Conservation (phyloP, 495 filamentous ascomycete genomes). For the Penicillium alfredii region DNA sequence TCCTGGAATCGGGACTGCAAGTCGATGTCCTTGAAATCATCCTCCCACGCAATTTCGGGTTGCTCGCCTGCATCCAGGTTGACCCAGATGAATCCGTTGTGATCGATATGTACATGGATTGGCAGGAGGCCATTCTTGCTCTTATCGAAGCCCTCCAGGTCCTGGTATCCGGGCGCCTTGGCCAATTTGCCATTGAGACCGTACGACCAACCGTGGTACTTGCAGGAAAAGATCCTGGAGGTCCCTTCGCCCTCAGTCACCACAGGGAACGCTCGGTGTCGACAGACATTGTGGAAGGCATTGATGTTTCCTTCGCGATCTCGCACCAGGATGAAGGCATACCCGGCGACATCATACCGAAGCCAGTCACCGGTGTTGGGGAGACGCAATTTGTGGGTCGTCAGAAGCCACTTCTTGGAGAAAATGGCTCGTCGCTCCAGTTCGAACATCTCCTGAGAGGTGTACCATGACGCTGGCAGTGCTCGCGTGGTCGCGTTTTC, state of each 20-base stretch:
- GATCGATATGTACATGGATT: conserved; percentile 42
- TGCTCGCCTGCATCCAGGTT: conserved; percentile 37
- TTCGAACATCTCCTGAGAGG: conserved; percentile 44
- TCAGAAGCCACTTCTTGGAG: conserved; percentile 48
- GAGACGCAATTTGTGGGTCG: conserved; percentile 43
- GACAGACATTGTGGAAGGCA: conserved; percentile 55
- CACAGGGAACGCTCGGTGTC: conserved; percentile 53
- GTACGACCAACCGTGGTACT: conserved; percentile 59
- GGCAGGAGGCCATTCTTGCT: conserved; percentile 41
- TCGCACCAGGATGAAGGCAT: conserved; percentile 43
- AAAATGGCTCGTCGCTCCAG: conserved; percentile 51
- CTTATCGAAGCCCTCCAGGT: conserved; percentile 51
- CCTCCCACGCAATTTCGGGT: conserved; percentile 36
- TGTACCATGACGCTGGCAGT: conserved; percentile 47
- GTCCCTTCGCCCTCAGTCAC: conserved; percentile 44
- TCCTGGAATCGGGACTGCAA: conserved; percentile 29
- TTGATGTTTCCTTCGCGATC: conserved; percentile 47
- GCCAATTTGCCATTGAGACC: conserved; percentile 52
- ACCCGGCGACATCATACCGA: conserved; percentile 42
- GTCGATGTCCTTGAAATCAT: conserved; percentile 36
- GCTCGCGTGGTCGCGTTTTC: conserved; percentile 21
- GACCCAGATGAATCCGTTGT: conserved; percentile 44
- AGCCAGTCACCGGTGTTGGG: conserved; percentile 46
- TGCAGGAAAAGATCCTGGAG: conserved; percentile 48
- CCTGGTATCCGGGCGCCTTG: conserved; percentile 52